Evolutionary conservation across 768 basidiomycete genomes (phyloP).

Genomic region (Mrakia frigida): DNA sequence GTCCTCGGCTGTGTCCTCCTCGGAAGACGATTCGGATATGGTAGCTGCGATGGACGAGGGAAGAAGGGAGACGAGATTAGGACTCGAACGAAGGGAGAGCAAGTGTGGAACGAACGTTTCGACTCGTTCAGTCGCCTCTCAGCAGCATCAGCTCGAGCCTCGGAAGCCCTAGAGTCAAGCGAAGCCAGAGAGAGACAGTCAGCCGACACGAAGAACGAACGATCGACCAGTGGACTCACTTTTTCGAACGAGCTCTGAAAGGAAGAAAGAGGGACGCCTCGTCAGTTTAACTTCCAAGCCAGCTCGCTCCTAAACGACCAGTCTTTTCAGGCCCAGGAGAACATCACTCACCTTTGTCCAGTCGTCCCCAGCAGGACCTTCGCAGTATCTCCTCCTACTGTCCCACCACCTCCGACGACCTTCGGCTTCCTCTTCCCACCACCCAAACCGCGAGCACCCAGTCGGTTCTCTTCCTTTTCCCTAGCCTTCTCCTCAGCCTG

Average conservation of each 20-base stretch:
- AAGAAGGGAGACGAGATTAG: not conserved
- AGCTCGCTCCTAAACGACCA: too few relatives aligned
- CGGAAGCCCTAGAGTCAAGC: not conserved
- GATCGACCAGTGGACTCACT: not conserved
- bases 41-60: not conserved
- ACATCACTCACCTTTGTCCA: slow-evolving; percentile 1
- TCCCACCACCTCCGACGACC: not conserved
- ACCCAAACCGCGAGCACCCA: not conserved
- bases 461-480: not conserved
- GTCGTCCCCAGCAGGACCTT: not conserved
- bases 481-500: not conserved
- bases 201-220: not conserved
- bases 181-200: not conserved
- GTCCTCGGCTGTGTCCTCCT: not conserved
- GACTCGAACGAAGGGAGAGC: not conserved
- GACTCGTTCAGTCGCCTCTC: not conserved
- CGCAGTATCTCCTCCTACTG: not conserved
- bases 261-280: not conserved
- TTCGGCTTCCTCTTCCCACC: not conserved
- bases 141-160: slow-evolving; percentile 3
- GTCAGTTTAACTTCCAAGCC: not conserved
- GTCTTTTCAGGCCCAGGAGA: too few relatives aligned
- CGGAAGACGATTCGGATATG: not conserved
- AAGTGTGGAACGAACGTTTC: not conserved
- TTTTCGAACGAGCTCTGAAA: slow-evolving; percentile 10